These are phyloP conservation scores for Arachis stenosperma DNA, from an alignment of 306 rosid species.

Conservation along the genomic window DNA sequence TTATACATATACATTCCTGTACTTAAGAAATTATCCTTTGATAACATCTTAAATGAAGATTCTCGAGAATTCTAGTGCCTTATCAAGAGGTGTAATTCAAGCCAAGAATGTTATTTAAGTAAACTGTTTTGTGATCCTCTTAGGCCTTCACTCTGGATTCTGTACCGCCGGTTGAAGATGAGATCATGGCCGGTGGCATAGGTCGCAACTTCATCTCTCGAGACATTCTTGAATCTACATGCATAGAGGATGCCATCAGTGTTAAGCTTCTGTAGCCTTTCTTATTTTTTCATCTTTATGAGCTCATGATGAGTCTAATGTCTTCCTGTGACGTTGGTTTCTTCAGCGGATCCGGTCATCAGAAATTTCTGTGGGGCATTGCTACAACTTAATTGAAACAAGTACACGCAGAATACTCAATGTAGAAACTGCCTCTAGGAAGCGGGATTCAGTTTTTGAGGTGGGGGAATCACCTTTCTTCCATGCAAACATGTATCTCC, in stretches of 20 bases:
- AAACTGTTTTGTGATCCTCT: not conserved
- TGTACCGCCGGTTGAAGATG: constrained; percentile 67
- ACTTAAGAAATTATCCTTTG: not conserved
- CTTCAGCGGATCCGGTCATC: constrained; percentile 67
- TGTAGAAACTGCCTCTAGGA: constrained; percentile 78
- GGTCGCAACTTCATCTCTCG: constrained; percentile 80
- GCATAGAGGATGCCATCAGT: constrained; percentile 67
- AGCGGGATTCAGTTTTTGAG: constrained; percentile 60
- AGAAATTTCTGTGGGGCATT: constrained; percentile 62
- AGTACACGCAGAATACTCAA: constrained; percentile 62
- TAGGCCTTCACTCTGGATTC: constrained; percentile 83
- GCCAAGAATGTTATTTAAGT: constrained; percentile 9
- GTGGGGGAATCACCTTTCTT: constrained; percentile 68
- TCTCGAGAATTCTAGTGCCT: not conserved
- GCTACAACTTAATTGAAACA: constrained; percentile 70
- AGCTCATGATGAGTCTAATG: not conserved
- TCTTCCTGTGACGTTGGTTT: constrained; percentile 27
- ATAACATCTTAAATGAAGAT: not conserved
- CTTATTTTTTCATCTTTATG: constrained; percentile 23
- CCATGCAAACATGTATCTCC: constrained; percentile 80
- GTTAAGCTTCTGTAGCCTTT: constrained; percentile 46
- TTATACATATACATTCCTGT: not conserved
- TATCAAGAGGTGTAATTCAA: not conserved
- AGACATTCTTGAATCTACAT: constrained; percentile 77
- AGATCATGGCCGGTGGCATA: constrained; percentile 73